phyloP scores from a whole-genome alignment of 345 rosid genomes.

The Psidium guajava region DNA sequence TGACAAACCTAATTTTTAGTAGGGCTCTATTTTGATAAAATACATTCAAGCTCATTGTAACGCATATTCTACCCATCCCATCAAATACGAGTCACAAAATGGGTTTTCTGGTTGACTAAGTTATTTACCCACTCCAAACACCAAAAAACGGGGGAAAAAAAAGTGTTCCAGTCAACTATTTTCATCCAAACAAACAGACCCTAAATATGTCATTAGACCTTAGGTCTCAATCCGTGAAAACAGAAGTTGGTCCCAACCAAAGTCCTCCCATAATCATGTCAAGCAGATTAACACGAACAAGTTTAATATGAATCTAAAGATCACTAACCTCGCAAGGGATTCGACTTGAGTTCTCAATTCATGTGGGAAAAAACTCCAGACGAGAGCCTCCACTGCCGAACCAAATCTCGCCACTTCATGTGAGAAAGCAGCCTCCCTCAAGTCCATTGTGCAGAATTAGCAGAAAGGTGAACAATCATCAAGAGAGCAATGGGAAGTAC shows the following conservation, averaged over 20 bases:
- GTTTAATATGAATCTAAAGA: background rate
- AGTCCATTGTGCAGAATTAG: background rate
- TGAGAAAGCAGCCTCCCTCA: background rate
- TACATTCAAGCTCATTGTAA: too few species aligned
- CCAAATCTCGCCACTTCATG: background rate
- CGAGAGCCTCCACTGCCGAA: background rate
- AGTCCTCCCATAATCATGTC: background rate
- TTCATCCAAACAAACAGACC: background rate
- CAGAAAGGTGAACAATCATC: background rate
- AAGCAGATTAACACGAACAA: background rate
- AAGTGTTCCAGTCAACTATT: too few species aligned
- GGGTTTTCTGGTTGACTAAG: too few species aligned
- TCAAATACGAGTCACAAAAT: too few species aligned
- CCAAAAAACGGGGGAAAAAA: too few species aligned
- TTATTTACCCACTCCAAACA: too few species aligned
- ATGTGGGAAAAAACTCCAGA: background rate
- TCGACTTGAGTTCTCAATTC: background rate
- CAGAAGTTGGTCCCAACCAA: background rate
- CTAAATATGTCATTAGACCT: background rate
- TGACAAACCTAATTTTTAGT: too few species aligned
- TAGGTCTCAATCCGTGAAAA: background rate
- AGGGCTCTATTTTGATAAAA: too few species aligned
- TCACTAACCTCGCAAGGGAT: background rate
- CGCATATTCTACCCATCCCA: too few species aligned
- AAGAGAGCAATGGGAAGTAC: background rate